Base-by-base conservation (phyloP, 352 stramenopile genomes). In the Globisporangium solare region DNA sequence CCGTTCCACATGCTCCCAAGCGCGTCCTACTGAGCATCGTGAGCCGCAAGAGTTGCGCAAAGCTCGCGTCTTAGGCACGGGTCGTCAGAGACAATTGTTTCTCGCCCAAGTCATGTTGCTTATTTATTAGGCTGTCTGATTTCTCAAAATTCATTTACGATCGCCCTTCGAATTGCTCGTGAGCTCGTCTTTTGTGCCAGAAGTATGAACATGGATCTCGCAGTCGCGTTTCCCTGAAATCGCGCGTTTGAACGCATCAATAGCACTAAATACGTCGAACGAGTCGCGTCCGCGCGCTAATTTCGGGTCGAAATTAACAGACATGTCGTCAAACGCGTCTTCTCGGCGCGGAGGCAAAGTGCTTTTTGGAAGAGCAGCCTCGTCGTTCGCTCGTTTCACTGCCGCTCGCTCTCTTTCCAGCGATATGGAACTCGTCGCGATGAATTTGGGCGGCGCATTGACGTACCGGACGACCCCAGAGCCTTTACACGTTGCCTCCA, bases 1-100 rank as follows among this genome's bases (percentile, higher is more conserved):
- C 56, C 60, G 0, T 87, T 83, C 59, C 61, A 81, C 63, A 74
- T 84, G 58, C 74, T 88, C 15, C 3, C 15, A 35, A 27, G 8
- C 1, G 6, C 24, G 8, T 52, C 6, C 27, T 7, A 35, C 7
- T 35, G 27, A 35, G 27, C 4, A 1, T 35, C 27, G 27, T 35
- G 27, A 35, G 10, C 7, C 27, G 7, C 27, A 35, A 35, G 27
- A 35, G 27, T 35, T 35, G 7, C 27, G 27, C 24, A 27, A 27
- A 27, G 2, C 24, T 27, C 3, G 27, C 27, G 27, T 5, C 24
- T 27, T 5, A 8, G 3, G 7, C 27, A 35, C 27, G 27, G 3
- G 27, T 35, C 27, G 10, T 27, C 27, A 35, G 5, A 35, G 5
- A 35, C 5, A 11, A 35, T 35, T 35, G 10, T 35, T 35, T 35